A percentile compares a stretch with the other conserved stretches of the same genome.
Evolutionary conservation across 345 rosid genomes (phyloP).

Genomic region (Citrus reticulata): DNA sequence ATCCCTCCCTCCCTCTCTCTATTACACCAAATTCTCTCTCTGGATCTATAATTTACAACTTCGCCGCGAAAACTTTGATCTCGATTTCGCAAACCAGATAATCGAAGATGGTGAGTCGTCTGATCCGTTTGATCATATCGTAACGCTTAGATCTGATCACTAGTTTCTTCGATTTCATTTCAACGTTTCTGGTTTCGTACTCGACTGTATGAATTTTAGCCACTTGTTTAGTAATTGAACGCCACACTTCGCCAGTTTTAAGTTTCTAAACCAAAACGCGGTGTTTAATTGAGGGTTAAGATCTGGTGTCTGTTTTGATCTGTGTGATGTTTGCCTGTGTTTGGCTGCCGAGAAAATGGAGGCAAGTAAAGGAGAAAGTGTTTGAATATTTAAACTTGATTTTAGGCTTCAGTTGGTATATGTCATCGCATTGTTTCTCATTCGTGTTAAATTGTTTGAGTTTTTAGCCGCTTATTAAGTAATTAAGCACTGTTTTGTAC

Average conservation of each 20-base stretch:
- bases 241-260: not conserved
- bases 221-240: not conserved
- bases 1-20: not conserved
- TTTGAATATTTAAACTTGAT: not conserved
- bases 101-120: constrained; percentile 14
- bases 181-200: not conserved
- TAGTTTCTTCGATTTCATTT: constrained; percentile 2
- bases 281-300: constrained; percentile 10
- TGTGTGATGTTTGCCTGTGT: not conserved
- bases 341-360: not conserved
- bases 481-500: not conserved
- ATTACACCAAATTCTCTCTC: not conserved
- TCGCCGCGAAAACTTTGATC: not conserved
- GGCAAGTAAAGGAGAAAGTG: not conserved
- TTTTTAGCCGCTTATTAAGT: not conserved
- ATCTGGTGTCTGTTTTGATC: constrained; percentile 11
- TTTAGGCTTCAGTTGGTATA: not conserved
- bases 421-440: not conserved
- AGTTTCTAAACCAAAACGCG: not conserved
- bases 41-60: constrained; percentile 3
- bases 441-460: not conserved
- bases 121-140: not conserved
- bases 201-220: not conserved
- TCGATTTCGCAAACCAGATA: not conserved
- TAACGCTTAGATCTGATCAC: constrained; percentile 15